Percentiles rank a stretch among this genome's conserved stretches.
phyloP scores from a whole-genome alignment of 2,329 filamentous ascomycete genomes.

The Ascochyta lentis region DNA sequence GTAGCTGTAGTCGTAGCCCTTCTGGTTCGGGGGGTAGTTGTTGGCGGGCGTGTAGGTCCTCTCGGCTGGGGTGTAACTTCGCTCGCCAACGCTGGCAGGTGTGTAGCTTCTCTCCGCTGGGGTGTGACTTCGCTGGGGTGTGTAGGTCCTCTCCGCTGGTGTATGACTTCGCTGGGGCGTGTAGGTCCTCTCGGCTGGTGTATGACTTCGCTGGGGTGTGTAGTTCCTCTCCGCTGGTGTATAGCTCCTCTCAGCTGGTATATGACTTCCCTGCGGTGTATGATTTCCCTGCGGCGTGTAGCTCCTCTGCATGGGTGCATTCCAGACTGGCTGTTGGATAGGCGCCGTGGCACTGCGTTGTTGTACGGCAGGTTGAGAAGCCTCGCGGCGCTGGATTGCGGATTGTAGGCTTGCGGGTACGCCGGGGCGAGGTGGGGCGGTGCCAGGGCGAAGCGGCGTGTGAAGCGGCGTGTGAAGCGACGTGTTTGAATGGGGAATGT shows the following conservation, averaged over 20 bases:
- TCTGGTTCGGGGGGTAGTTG: constrained; percentile 24
- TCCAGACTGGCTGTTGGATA: constrained; percentile 38
- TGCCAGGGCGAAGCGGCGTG: constrained; percentile 35
- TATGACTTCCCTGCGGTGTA: constrained; percentile 14
- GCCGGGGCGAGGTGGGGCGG: constrained; percentile 42
- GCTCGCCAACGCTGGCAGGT: too few species aligned
- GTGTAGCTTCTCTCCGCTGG: too few species aligned
- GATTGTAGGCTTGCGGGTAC: constrained; percentile 44
- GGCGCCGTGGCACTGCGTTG: constrained; percentile 47
- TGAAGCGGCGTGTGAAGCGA: constrained; percentile 35
- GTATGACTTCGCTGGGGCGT: too few species aligned
- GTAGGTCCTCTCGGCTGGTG: too few species aligned
- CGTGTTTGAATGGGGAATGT: constrained; percentile 9
- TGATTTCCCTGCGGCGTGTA: constrained; percentile 21
- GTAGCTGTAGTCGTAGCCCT: constrained; percentile 29
- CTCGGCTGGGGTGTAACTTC: too few species aligned
- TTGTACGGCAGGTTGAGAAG: constrained; percentile 35
- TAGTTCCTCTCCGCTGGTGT: constrained; percentile 6
- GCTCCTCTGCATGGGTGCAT: constrained; percentile 26
- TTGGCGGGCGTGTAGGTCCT: not conserved
- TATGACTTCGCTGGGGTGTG: not conserved
- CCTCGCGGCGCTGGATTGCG: constrained; percentile 47
- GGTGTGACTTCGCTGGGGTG: too few species aligned
- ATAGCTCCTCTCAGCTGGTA: constrained; percentile 12
- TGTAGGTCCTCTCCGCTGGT: too few species aligned